phyloP scores from a whole-genome alignment of 1,139 yeast species.

The Candida labiduridarum region DNA sequence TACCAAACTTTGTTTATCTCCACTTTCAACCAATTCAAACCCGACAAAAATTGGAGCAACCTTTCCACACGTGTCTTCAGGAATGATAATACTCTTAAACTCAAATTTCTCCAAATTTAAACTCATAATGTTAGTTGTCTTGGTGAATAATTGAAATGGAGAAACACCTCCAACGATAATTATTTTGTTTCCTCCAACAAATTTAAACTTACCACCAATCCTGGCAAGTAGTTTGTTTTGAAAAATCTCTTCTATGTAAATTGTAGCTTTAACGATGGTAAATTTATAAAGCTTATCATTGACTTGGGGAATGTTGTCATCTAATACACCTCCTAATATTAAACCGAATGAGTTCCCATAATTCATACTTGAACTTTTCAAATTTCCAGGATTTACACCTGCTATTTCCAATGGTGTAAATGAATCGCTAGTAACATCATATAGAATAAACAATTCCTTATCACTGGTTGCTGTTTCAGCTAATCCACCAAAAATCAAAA shows the following conservation, averaged over 20 bases:
- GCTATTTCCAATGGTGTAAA: conserved; percentile 18
- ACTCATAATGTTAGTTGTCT: conserved; percentile 20
- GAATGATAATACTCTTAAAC: conserved; percentile 29
- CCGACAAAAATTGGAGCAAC: conserved; percentile 64
- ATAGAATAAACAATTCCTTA: conserved; percentile 21
- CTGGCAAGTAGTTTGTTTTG: conserved; percentile 27
- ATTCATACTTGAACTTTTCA: conserved; percentile 35
- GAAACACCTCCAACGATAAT: conserved; percentile 66
- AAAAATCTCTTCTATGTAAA: conserved; percentile 2
- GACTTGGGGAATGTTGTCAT: conserved; percentile 34
- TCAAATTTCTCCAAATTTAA: conserved; percentile 21
- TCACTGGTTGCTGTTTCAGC: conserved; percentile 8
- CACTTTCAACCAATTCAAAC: conserved; percentile 39
- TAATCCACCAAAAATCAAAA: conserved; percentile 52
- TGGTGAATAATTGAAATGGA: conserved; percentile 37
- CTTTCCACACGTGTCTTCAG: conserved; percentile 34
- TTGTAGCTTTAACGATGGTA: conserved; percentile 16
- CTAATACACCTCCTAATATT: conserved; percentile 57
- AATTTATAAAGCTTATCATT: conserved; percentile 38
- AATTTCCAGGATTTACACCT: conserved; percentile 19
- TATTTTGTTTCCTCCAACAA: conserved; percentile 28
- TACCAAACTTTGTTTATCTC: conserved; percentile 12
- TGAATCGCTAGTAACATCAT: conserved; percentile 20
- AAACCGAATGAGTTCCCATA: conserved; percentile 43
- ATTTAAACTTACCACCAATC: conserved; percentile 46